These are phyloP conservation scores for Euphorbia tirucalli DNA, from an alignment of 345 rosid species.

Conservation along the genomic window DNA sequence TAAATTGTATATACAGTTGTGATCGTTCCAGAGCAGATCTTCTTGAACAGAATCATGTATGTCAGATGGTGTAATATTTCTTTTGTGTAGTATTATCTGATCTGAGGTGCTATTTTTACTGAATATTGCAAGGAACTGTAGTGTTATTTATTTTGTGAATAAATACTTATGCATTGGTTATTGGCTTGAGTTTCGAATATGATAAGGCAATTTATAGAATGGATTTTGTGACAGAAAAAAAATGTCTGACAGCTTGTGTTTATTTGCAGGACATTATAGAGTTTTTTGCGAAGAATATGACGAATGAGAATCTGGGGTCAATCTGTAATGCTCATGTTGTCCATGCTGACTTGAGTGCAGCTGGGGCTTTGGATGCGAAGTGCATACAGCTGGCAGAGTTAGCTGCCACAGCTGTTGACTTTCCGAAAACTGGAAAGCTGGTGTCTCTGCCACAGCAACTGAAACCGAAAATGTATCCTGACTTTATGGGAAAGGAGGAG, in stretches of 20 bases:
- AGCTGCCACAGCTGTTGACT: constrained; percentile 92
- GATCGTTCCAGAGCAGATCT: too few relatives aligned
- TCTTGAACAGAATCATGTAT: constrained; percentile 1
- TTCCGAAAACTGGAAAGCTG: constrained; percentile 82
- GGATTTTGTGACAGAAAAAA: not conserved
- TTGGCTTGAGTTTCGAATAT: not conserved
- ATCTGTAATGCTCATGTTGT: constrained; percentile 88
- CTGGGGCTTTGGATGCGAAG: constrained; percentile 68
- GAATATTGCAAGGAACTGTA: constrained; percentile 3
- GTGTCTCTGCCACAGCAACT: constrained; percentile 60
- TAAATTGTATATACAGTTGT: not conserved
- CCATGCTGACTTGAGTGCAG: constrained; percentile 71
- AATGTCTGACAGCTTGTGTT: constrained; percentile 2
- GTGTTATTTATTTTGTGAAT: not conserved
- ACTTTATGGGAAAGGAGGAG: constrained; percentile 84
- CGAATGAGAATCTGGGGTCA: constrained; percentile 64
- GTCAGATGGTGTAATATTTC: not conserved
- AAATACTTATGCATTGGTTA: not conserved
- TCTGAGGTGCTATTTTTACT: not conserved
- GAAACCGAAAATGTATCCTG: constrained; percentile 79
- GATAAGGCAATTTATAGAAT: not conserved
- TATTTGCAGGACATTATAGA: constrained; percentile 67
- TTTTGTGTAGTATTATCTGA: not conserved
- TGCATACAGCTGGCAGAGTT: constrained; percentile 68
- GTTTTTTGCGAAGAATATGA: constrained; percentile 66